phyloP scores from a whole-genome alignment of 306 rosid species.

The Sesbania bispinosa region DNA sequence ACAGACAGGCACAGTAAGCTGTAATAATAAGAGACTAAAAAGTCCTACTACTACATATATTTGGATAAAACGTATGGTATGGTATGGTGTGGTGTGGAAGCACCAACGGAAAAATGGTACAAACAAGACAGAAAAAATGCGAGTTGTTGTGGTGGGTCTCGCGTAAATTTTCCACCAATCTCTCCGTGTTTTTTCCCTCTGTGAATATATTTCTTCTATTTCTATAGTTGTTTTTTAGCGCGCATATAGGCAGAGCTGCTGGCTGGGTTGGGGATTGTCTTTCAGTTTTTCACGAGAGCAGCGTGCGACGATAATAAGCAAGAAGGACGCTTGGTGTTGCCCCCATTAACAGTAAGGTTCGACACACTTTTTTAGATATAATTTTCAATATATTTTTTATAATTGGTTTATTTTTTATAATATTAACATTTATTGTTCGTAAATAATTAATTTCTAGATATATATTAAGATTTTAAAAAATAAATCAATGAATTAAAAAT shows the following conservation, averaged over 20 bases:
- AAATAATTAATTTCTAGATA: too few species aligned
- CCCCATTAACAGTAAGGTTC: too few species aligned
- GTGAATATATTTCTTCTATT: not conserved
- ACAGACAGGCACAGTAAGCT: not conserved
- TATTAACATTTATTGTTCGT: too few species aligned
- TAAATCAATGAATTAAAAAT: too few species aligned
- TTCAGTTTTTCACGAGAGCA: conserved; percentile 5
- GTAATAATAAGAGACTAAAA: conserved; percentile 9
- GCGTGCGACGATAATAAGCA: not conserved
- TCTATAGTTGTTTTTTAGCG: not conserved
- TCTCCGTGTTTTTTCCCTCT: not conserved
- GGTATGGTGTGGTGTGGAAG: not conserved
- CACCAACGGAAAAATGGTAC: not conserved
- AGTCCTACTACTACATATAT: not conserved
- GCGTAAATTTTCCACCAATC: not conserved
- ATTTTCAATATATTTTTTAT: too few species aligned
- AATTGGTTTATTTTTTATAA: too few species aligned
- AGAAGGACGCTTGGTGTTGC: too few species aligned
- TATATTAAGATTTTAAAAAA: too few species aligned
- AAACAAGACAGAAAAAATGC: conserved; percentile 7
- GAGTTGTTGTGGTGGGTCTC: conserved; percentile 29
- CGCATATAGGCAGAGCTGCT: not conserved
- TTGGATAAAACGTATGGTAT: not conserved
- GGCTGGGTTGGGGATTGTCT: not conserved
- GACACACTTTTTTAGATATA: too few species aligned